A percentile compares a stretch with the other conserved stretches of the same genome.
Evolutionary conservation across 2,329 filamentous ascomycete species (phyloP).

Genomic region (Paecilomyces niveus): DNA sequence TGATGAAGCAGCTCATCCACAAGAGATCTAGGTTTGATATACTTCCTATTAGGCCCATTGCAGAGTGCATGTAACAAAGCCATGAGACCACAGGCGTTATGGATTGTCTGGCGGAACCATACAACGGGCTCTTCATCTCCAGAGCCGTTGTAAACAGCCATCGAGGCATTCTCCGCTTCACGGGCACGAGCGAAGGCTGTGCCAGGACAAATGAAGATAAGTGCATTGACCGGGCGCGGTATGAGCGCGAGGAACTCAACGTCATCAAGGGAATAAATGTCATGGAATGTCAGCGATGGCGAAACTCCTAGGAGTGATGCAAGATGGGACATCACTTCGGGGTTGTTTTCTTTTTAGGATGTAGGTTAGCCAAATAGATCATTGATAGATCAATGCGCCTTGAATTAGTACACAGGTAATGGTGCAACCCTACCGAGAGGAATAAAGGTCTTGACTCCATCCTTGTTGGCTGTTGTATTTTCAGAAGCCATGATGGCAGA

Average conservation of each 20-base stretch:
- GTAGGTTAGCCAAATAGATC: neutral
- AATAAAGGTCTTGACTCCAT: neutral
- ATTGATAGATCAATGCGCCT: neutral
- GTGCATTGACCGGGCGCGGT: neutral
- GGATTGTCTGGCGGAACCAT: constrained; percentile 55
- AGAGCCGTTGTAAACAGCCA: constrained; percentile 35
- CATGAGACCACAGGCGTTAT: constrained; percentile 53
- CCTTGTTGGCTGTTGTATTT: neutral
- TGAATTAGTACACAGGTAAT: neutral
- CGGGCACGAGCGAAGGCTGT: neutral
- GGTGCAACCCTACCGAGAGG: neutral
- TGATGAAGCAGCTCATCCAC: constrained; percentile 40
- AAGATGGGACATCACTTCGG: neutral
- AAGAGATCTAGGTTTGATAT: constrained; percentile 35
- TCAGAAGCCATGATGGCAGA: neutral
- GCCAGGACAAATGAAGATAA: neutral
- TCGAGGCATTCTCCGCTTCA: neutral
- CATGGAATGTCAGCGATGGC: neutral
- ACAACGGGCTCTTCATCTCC: constrained; percentile 47
- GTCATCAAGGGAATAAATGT: neutral
- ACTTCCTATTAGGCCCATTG: constrained; percentile 34
- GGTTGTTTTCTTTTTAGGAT: neutral
- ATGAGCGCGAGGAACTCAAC: neutral
- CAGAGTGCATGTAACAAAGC: constrained; percentile 48
- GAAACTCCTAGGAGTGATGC: neutral